These are phyloP conservation scores for Aspergillus saccharolyticus DNA, from an alignment of 495 filamentous ascomycete genomes.

Conservation along the genomic window DNA sequence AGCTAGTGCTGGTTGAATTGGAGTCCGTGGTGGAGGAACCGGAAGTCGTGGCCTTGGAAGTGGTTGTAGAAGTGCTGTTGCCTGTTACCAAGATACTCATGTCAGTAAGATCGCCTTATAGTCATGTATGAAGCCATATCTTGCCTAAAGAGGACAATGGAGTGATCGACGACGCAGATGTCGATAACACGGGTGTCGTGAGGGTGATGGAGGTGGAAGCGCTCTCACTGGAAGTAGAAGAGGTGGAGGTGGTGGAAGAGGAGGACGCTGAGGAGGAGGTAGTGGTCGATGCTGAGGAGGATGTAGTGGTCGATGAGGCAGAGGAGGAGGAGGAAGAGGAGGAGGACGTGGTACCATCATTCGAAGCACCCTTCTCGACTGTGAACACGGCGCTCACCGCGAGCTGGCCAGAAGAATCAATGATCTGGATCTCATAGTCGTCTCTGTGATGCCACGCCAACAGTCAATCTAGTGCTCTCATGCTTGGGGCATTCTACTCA, in stretches of 20 bases:
- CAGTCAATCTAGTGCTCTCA: neutral
- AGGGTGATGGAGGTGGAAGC: neutral
- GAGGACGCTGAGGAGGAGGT: neutral
- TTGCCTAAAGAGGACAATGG: neutral
- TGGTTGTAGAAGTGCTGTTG: neutral
- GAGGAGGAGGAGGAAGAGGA: neutral
- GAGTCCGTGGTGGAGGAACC: neutral
- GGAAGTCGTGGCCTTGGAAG: neutral
- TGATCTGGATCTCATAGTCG: slow-evolving; percentile 3
- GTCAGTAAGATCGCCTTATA: neutral
- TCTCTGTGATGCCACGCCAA: neutral
- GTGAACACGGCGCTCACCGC: slow-evolving; percentile 1
- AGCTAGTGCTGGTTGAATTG: neutral
- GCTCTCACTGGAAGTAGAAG: neutral
- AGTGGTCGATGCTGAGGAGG: neutral
- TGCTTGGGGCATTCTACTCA: neutral
- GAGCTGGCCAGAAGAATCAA: slow-evolving; percentile 1
- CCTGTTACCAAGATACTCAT: neutral
- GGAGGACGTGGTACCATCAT: neutral
- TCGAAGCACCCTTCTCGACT: slow-evolving; percentile 1
- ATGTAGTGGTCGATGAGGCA: neutral
- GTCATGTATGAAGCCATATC: neutral
- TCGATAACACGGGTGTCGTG: neutral
- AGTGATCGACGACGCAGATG: neutral
- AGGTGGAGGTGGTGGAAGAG: neutral